Percentiles rank a stretch among this genome's conserved stretches.
phyloP scores from a whole-genome alignment of 2,329 filamentous ascomycete species.

The Botryotinia narcissicola region DNA sequence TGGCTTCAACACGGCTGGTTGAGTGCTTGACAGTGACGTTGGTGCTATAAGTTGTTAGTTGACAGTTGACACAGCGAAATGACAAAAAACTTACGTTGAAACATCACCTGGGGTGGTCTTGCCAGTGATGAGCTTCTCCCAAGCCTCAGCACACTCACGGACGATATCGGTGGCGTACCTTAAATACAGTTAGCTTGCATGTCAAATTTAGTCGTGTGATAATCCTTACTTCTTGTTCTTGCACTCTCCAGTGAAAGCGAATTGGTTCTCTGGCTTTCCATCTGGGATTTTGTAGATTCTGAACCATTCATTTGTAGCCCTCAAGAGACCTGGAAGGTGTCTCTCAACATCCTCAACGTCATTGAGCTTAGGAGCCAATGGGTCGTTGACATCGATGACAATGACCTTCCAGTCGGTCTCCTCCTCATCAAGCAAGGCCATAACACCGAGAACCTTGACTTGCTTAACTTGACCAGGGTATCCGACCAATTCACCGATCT shows the following conservation, averaged over 20 bases:
- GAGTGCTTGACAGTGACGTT: slow-evolving; percentile 78
- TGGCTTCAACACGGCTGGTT: slow-evolving; percentile 64
- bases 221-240: slow-evolving; percentile 92
- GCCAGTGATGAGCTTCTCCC: slow-evolving; percentile 93
- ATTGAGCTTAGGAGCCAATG: slow-evolving; percentile 92
- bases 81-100: slow-evolving; percentile 64
- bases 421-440: slow-evolving; percentile 98
- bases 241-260: slow-evolving; percentile 99
- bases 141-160: slow-evolving; percentile 92
- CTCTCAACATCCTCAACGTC: slow-evolving; percentile 99
- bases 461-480: slow-evolving; percentile 98
- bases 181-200: slow-evolving; percentile 23
- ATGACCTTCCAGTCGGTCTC: slow-evolving; percentile 99
- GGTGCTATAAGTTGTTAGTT: slow-evolving; percentile 56
- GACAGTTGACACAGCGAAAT: not conserved
- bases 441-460: slow-evolving; percentile 99
- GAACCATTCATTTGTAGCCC: slow-evolving; percentile 99
- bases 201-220: not conserved
- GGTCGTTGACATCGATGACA: slow-evolving; percentile 97
- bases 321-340: slow-evolving; percentile 92
- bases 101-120: slow-evolving; percentile 77
- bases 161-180: slow-evolving; percentile 94
- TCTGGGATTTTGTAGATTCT: slow-evolving; percentile 99
- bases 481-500: slow-evolving; percentile 97
- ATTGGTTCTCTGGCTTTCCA: slow-evolving; percentile 99